These are phyloP conservation scores for Pestalotiopsis sp. DNA, from an alignment of 2,329 filamentous ascomycete species.

Conservation along the genomic window DNA sequence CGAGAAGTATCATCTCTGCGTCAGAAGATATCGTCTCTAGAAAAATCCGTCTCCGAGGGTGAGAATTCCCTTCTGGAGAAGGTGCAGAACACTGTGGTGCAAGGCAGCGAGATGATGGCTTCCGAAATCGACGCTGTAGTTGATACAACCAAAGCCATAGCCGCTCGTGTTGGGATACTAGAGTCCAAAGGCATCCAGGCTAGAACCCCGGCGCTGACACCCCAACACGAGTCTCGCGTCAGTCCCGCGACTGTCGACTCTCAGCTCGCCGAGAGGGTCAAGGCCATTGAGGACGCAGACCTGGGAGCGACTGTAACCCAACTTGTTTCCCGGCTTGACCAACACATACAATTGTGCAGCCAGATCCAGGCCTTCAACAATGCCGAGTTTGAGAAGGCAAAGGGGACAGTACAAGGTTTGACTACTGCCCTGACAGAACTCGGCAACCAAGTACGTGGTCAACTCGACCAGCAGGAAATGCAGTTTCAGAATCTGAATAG, in stretches of 20 bases:
- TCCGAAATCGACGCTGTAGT: slow-evolving; percentile 7
- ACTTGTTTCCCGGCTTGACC: not conserved
- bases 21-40: not conserved
- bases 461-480: slow-evolving; percentile 5
- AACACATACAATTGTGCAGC: not conserved
- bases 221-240: slow-evolving; percentile 5
- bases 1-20: not conserved
- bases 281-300: slow-evolving; percentile 7
- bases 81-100: not conserved
- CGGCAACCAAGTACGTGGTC: not conserved
- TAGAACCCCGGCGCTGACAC: slow-evolving; percentile 6
- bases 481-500: not conserved
- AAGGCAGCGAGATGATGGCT: not conserved
- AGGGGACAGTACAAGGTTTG: not conserved
- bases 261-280: slow-evolving; percentile 5
- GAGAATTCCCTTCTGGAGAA: slow-evolving; percentile 15
- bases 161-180: not conserved
- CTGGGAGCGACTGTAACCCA: not conserved
- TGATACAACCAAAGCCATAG: not conserved
- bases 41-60: not conserved
- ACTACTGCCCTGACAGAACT: not conserved
- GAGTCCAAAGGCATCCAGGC: slow-evolving; percentile 3
- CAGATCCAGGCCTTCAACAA: not conserved
- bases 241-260: not conserved
- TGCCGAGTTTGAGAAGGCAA: not conserved